Percentiles rank a stretch among this genome's conserved stretches.
phyloP scores from a whole-genome alignment of 495 filamentous ascomycete species.

The Podospora anserina region DNA sequence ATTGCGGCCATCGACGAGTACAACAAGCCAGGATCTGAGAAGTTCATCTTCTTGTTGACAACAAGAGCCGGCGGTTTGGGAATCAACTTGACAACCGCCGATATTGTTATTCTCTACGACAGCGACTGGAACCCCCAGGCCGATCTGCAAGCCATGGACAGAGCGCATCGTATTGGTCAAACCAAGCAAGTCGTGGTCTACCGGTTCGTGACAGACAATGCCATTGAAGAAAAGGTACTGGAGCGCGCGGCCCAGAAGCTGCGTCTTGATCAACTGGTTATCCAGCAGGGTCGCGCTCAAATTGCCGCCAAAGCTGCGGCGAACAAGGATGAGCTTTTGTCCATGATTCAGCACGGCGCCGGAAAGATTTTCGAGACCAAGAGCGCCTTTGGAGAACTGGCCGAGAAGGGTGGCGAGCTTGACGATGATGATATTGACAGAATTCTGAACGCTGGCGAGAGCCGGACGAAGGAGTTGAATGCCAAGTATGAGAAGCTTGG shows the following conservation, averaged over 20 bases:
- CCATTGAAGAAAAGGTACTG: constrained; percentile 97
- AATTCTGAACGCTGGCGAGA: constrained; percentile 82
- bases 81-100: constrained; percentile 93
- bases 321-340: constrained; percentile 92
- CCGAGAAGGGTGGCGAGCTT: constrained; percentile 59
- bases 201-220: constrained; percentile 94
- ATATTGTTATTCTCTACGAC: constrained; percentile 97
- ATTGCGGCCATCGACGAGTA: constrained; percentile 98
- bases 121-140: constrained; percentile 99
- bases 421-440: constrained; percentile 85
- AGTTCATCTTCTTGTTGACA: constrained; percentile 96
- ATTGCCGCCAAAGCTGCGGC: constrained; percentile 80
- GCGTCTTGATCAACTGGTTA: constrained; percentile 96
- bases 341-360: constrained; percentile 99
- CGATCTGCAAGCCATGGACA: constrained; percentile 97
- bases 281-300: constrained; percentile 96
- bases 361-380: constrained; percentile 79
- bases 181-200: constrained; percentile 97
- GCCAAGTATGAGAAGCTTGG: constrained; percentile 96
- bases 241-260: constrained; percentile 97
- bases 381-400: constrained; percentile 55
- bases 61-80: constrained; percentile 96
- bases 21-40: constrained; percentile 91
- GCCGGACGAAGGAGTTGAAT: constrained; percentile 83
- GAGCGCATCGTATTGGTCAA: constrained; percentile 96